Percentiles rank a stretch among this genome's conserved stretches.
These are phyloP conservation scores for Citeromyces matritensis DNA, from an alignment of 805 yeast species.

Conservation along the genomic window DNA sequence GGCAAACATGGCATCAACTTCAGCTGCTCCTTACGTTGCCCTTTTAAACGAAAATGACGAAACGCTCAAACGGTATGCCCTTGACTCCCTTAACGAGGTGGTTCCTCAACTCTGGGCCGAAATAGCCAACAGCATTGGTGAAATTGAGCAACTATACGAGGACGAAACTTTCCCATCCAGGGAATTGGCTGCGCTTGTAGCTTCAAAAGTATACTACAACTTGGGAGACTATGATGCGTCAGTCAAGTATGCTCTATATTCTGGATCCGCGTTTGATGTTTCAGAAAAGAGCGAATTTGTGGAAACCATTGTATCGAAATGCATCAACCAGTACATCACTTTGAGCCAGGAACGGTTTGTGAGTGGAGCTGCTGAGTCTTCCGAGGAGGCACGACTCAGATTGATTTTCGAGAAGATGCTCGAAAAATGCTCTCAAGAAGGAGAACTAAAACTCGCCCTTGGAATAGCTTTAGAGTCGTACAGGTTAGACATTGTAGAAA, in stretches of 20 bases:
- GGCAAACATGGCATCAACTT: conserved; percentile 20
- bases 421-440: conserved; percentile 53
- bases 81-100: conserved; percentile 61
- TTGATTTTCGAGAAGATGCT: conserved; percentile 79
- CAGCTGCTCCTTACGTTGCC: conserved; percentile 89
- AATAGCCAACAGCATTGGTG: conserved; percentile 78
- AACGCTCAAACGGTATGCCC: conserved; percentile 68
- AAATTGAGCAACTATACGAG: conserved; percentile 85
- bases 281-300: conserved; percentile 70
- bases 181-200: conserved; percentile 77
- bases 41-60: conserved; percentile 73
- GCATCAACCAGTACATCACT: conserved; percentile 70
- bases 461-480: conserved; percentile 86
- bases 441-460: conserved; percentile 67
- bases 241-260: conserved; percentile 75
- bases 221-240: conserved; percentile 89
- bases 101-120: conserved; percentile 97
- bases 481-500: conserved; percentile 66
- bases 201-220: conserved; percentile 82
- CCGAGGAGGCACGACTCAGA: conserved; percentile 46
- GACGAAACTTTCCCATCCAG: conserved; percentile 66
- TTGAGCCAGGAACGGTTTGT: conserved; percentile 38
- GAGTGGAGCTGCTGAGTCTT: conserved; percentile 11
- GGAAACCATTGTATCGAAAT: conserved; percentile 87
- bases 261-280: conserved; percentile 69